phyloP scores from a whole-genome alignment of 805 yeast genomes.

The Wickerhamomyces alni region DNA sequence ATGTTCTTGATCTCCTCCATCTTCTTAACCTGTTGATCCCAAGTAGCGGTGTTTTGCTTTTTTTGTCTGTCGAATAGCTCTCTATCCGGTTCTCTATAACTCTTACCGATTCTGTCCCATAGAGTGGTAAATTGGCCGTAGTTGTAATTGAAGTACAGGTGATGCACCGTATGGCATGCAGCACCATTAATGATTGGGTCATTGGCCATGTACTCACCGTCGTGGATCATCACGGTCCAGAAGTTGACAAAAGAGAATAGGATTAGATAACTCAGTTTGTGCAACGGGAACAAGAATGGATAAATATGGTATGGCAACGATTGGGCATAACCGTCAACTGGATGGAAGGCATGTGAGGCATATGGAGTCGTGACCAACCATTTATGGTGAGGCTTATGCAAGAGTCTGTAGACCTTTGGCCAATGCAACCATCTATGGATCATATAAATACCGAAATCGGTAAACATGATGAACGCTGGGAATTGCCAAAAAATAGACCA shows the following conservation, averaged over 20 bases:
- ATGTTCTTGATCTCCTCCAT: constrained; percentile 74
- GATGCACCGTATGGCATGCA: constrained; percentile 97
- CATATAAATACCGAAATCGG: constrained; percentile 88
- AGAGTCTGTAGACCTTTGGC: constrained; percentile 77
- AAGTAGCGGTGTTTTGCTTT: constrained; percentile 52
- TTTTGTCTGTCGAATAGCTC: constrained; percentile 65
- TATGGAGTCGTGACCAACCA: constrained; percentile 98
- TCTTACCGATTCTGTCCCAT: constrained; percentile 95
- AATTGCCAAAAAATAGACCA: constrained; percentile 58
- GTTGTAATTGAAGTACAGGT: constrained; percentile 93
- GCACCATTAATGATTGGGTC: constrained; percentile 96
- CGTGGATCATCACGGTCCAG: constrained; percentile 99
- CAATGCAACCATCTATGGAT: constrained; percentile 92
- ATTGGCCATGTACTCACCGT: constrained; percentile 90
- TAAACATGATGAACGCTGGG: constrained; percentile 81
- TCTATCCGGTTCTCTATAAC: constrained; percentile 89
- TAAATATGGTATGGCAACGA: constrained; percentile 89
- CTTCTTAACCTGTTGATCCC: constrained; percentile 64
- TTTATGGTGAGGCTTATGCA: constrained; percentile 98
- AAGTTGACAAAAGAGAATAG: constrained; percentile 89
- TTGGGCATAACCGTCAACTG: constrained; percentile 93
- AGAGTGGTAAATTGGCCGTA: constrained; percentile 97
- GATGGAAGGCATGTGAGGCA: constrained; percentile 98
- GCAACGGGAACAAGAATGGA: constrained; percentile 89
- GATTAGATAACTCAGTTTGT: constrained; percentile 75